Percentiles rank a stretch among this genome's conserved stretches.
These are phyloP conservation scores for Leersia perrieri DNA, from an alignment of 176 grass and related monocot species.

Conservation along the genomic window DNA sequence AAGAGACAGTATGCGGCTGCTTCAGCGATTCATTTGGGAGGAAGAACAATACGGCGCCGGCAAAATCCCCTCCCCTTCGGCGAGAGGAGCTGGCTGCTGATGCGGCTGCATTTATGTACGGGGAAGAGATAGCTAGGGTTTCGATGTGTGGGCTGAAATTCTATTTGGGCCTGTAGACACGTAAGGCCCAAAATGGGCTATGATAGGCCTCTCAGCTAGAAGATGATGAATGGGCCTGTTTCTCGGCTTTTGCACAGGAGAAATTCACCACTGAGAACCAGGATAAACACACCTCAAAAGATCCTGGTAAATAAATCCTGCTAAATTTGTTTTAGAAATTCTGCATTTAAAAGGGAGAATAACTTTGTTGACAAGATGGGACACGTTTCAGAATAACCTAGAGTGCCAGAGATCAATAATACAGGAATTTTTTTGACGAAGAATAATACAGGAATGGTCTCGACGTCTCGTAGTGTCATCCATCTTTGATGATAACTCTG, in stretches of 20 bases:
- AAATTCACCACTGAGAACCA: too few species aligned
- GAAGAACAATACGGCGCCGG: background rate
- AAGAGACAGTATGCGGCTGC: too few species aligned
- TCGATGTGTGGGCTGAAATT: background rate
- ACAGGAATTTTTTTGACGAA: too few species aligned
- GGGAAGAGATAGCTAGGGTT: conserved; percentile 11
- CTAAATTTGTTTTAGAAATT: too few species aligned
- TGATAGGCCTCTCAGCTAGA: background rate
- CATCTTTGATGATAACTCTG: background rate
- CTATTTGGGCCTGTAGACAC: background rate
- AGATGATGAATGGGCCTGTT: background rate
- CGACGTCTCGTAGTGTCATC: background rate
- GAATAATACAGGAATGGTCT: too few species aligned
- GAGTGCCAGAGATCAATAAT: too few species aligned
- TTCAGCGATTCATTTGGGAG: background rate
- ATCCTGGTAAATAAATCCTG: too few species aligned
- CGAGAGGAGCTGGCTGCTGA: background rate
- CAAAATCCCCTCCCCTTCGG: background rate
- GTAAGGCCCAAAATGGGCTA: background rate
- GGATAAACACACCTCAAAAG: too few species aligned
- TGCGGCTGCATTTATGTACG: background rate
- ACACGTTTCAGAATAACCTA: too few species aligned
- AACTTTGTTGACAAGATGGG: too few species aligned
- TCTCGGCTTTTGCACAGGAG: too few species aligned
- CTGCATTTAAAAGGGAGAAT: too few species aligned